Evolutionary conservation across 1,139 yeast genomes (phyloP), one percentile per base, ranked within the genome.

Genomic region (Hyphopichia wangnamkhiaoensis): DNA sequence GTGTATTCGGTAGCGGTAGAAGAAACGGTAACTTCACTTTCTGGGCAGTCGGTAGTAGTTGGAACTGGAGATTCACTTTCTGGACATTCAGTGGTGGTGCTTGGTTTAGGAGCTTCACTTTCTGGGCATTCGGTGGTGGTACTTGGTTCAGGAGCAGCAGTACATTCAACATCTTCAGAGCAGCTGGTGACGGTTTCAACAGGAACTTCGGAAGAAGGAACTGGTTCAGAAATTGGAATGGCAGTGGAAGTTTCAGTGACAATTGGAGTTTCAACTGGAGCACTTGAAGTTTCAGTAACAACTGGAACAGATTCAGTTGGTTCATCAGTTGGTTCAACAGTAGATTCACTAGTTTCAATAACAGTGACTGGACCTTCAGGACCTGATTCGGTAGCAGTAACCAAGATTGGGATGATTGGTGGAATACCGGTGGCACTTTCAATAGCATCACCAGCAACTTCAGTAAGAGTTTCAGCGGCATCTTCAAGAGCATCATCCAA

Each of bases 231-330:
- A n/a, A n/a, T n/a, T n/a, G n/a, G n/a, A n/a, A n/a, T n/a, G 9
- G 14, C 26, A 33, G 8, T n/a, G n/a, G 21, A 27, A 31, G 28
- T 7, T 16, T 15, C 28, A 36, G 13, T 16, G n/a, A 12, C 8
- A 8, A 17, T 31, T 23, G 31, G 27, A 16, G 30, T 33, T 13
- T 27, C 38, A 9, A 31, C 30, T 31, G 37, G 35, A 19, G 40
- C 20, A n/a, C 37, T 29, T 14, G 40, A 35, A 15, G 9, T 16
- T 5, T 20, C 33, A 12, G 19, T 30, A 12, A 27, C 34, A 18
- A 27, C 12, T 10, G 31, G 3, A 15, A 5, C 16, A 4, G 18
- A 25, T n/a, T 29, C 16, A 21, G 20, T 10, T 14, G 38, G 26
- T 30, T 12, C 31, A 19, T n/a, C n/a, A 13, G 14, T 21, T 23